Percentiles rank a stretch among this genome's conserved stretches.
Conservation (phyloP, 2,329 filamentous ascomycete species). For the Karstenula rhodostoma region DNA sequence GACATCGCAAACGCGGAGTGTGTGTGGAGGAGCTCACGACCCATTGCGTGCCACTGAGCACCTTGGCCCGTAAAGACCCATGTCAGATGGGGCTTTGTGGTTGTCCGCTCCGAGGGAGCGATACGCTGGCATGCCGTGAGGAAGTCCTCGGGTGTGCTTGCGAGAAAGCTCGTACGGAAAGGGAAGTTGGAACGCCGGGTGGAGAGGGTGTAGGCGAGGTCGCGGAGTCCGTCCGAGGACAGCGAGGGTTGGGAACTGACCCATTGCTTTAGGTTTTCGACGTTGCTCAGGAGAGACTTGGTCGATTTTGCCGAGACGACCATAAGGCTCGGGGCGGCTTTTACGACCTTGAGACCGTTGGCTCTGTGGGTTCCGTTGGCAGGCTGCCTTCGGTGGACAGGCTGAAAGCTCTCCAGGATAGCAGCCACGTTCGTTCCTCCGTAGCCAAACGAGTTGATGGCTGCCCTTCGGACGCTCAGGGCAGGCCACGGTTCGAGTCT, state of each 20-base stretch:
- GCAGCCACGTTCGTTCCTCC: not conserved
- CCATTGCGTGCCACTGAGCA: constrained; percentile 1
- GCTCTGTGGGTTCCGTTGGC: not conserved
- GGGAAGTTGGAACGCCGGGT: not conserved
- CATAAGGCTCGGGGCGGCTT: not conserved
- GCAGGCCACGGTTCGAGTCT: not conserved
- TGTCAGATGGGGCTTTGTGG: not conserved
- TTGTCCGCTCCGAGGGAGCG: not conserved
- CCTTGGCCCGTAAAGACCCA: not conserved
- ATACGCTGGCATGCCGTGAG: not conserved
- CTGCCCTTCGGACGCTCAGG: not conserved
- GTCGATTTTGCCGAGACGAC: not conserved
- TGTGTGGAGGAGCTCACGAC: not conserved
- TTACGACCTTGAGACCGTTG: not conserved
- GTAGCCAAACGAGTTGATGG: not conserved
- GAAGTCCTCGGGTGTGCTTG: not conserved
- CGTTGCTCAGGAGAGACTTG: not conserved
- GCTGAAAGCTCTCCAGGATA: not conserved
- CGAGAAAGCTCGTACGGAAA: not conserved
- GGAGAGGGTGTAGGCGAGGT: not conserved
- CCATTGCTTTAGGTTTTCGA: not conserved
- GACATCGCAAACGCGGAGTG: not conserved
- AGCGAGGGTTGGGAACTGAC: not conserved
- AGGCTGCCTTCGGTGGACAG: not conserved
- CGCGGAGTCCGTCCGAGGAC: not conserved